A percentile compares a stretch with the other conserved stretches of the same genome.
Conservation (phyloP, 768 basidiomycete genomes). For the Boletus insuetus region DNA sequence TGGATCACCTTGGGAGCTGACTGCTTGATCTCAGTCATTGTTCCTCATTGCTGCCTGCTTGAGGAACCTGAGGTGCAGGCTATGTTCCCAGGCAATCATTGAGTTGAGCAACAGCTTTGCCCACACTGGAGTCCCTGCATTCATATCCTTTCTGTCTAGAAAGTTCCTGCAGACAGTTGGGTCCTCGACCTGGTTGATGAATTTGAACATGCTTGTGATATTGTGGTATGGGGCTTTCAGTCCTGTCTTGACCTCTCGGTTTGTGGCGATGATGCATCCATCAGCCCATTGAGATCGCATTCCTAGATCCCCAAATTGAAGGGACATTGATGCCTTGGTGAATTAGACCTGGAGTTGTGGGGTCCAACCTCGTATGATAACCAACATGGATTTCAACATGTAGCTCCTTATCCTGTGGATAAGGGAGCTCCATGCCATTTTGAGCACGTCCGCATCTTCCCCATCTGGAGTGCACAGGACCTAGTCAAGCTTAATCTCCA, state of each 20-base stretch:
- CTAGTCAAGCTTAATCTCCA: neutral
- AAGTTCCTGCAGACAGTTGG: neutral
- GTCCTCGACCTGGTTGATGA: neutral
- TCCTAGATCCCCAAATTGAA: neutral
- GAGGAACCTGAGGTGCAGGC: neutral
- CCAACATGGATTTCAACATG: neutral
- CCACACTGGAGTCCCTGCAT: no score
- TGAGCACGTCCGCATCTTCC: no score
- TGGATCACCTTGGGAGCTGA: neutral
- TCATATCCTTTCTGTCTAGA: neutral
- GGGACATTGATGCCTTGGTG: neutral
- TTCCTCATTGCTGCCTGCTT: neutral
- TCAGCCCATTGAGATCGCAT: neutral
- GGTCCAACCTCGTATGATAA: neutral
- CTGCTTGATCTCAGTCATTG: neutral
- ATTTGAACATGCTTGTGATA: neutral
- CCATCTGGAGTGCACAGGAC: neutral
- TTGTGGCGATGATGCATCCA: accelerated
- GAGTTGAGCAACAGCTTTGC: neutral
- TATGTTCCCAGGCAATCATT: neutral
- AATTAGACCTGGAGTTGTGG: neutral
- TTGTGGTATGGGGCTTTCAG: neutral
- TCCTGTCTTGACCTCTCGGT: neutral
- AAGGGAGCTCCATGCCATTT: neutral
- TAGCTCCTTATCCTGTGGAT: neutral